phyloP scores from a whole-genome alignment of 108 stramenopile genomes.

The Pseudonitzschia delicatissima region DNA sequence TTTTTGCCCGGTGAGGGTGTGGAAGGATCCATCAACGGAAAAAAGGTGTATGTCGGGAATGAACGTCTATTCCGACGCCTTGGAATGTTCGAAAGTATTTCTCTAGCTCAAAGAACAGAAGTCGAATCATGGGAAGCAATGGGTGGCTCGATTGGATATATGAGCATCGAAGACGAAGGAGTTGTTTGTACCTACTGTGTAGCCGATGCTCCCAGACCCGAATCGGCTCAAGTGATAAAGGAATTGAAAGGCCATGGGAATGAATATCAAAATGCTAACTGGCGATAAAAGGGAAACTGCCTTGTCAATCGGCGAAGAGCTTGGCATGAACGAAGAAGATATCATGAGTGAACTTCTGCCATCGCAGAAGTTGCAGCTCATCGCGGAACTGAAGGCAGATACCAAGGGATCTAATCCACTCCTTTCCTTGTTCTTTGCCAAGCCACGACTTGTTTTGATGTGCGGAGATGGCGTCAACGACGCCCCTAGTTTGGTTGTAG shows the following conservation, averaged over 20 bases:
- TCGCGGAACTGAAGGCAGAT: conserved; percentile 28
- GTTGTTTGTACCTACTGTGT: conserved; percentile 74
- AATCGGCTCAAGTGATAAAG: conserved; percentile 48
- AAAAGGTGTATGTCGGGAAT: conserved; percentile 68
- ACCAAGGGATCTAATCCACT: conserved; percentile 15
- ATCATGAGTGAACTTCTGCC: conserved; percentile 65
- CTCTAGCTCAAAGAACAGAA: conserved; percentile 19
- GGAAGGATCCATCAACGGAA: conserved; percentile 47
- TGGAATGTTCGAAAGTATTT: conserved; percentile 29
- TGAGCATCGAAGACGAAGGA: conserved; percentile 69
- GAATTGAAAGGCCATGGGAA: conserved; percentile 64
- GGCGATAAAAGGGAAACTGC: conserved; percentile 89
- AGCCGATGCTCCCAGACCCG: conserved; percentile 64
- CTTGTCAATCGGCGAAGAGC: conserved; percentile 57
- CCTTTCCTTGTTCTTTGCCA: conserved; percentile 22
- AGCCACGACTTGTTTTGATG: conserved; percentile 61
- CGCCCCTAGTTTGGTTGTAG: conserved; percentile 87
- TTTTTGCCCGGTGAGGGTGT: conserved; percentile 71
- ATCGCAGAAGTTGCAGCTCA: conserved; percentile 58
- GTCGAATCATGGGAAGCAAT: conserved; percentile 51
- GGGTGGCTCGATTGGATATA: conserved; percentile 67
- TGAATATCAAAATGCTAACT: conserved; percentile 89
- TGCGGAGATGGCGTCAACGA: conserved; percentile 96
- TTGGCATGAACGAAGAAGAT: conserved; percentile 53
- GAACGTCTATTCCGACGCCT: conserved; percentile 61